Conservation (phyloP, 257 asterid species). For the Cinchona pubescens region DNA sequence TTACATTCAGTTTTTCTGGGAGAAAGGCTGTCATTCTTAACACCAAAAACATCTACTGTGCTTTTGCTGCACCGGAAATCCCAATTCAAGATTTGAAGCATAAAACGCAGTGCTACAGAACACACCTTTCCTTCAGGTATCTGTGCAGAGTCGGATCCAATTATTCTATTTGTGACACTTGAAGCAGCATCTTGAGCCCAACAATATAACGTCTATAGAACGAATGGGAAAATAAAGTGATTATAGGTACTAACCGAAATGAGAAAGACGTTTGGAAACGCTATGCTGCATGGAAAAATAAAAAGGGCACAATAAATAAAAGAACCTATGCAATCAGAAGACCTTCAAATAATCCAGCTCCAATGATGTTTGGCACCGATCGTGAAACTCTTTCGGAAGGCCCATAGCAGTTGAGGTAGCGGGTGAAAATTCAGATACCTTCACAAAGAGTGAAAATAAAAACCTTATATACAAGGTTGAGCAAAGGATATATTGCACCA, state of each 20-base stretch:
- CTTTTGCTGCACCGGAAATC: conserved; percentile 58
- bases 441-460: conserved; percentile 11
- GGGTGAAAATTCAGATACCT: conserved; percentile 97
- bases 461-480: neutral
- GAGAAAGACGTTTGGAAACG: conserved; percentile 16
- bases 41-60: conserved; percentile 48
- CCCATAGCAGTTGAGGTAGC: conserved; percentile 88
- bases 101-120: conserved; percentile 63
- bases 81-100: conserved; percentile 95
- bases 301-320: conserved; percentile 18
- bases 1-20: conserved; percentile 60
- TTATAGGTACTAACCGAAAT: conserved; percentile 14
- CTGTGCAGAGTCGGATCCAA: conserved; percentile 55
- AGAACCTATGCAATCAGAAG: conserved; percentile 28
- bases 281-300: conserved; percentile 18
- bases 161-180: conserved; percentile 56
- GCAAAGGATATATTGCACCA: neutral
- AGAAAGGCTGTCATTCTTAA: conserved; percentile 44
- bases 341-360: conserved; percentile 91
- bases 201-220: conserved; percentile 60
- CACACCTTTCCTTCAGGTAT: conserved; percentile 84
- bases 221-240: conserved; percentile 11
- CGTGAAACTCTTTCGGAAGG: conserved; percentile 93
- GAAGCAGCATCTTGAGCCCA: conserved; percentile 94
- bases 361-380: conserved; percentile 70